These are phyloP conservation scores for Saturnispora serradocipensis DNA, from an alignment of 805 yeast species.

Conservation along the genomic window DNA sequence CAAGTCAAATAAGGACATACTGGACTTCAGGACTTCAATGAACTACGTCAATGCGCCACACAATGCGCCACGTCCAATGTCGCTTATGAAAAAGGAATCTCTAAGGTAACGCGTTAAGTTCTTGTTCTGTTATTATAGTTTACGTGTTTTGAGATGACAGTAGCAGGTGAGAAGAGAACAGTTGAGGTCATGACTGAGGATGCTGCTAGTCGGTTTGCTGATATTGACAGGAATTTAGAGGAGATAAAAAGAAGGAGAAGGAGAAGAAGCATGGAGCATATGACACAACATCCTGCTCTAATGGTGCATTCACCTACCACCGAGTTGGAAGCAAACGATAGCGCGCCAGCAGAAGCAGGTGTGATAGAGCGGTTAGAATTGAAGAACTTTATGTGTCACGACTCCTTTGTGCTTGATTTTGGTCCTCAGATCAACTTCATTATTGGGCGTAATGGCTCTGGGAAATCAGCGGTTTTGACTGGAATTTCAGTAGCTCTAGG, in stretches of 20 bases:
- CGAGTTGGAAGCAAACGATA: constrained; percentile 14
- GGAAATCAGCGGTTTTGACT: constrained; percentile 81
- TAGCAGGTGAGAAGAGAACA: constrained; percentile 1
- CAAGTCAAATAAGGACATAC: no score
- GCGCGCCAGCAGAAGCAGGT: constrained; percentile 46
- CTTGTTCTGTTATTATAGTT: background rate
- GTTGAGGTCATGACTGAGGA: background rate
- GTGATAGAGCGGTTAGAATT: constrained; percentile 54
- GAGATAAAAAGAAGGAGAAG: constrained; percentile 6
- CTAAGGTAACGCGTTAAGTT: background rate
- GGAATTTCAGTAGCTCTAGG: constrained; percentile 85
- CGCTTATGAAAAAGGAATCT: background rate
- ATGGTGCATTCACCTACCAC: background rate
- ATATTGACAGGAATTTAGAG: constrained; percentile 18
- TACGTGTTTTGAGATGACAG: background rate
- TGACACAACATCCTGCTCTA: constrained; percentile 19
- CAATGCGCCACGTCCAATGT: background rate
- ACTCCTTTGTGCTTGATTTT: constrained; percentile 60
- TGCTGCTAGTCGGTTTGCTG: constrained; percentile 18
- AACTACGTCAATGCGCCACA: background rate
- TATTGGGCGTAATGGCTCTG: constrained; percentile 86
- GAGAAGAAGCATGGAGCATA: constrained; percentile 10
- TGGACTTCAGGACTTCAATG: background rate
- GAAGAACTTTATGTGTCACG: constrained; percentile 85
- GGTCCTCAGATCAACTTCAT: constrained; percentile 81